Conservation (phyloP, 805 yeast species). For the Clavispora santaluciae region DNA sequence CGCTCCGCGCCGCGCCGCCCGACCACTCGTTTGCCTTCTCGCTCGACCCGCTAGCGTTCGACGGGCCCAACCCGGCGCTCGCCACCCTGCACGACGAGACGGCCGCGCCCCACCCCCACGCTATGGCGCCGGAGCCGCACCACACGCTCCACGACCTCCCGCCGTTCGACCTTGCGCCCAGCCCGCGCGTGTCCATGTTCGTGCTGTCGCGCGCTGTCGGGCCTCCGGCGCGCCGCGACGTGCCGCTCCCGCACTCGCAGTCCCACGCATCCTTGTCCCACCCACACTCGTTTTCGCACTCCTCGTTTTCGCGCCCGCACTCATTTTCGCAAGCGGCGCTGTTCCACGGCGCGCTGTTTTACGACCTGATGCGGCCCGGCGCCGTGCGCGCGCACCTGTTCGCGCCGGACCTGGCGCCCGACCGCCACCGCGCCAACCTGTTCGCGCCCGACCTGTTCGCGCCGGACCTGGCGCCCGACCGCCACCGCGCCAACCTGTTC, state of each 20-base stretch:
- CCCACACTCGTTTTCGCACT: neutral
- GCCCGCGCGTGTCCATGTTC: constrained; percentile 2
- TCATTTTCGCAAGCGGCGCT: neutral
- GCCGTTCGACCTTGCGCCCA: constrained; percentile 3
- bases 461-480: too few species aligned
- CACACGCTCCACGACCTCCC: neutral
- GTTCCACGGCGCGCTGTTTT: neutral
- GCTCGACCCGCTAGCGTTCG: constrained; percentile 46
- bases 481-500: too few species aligned
- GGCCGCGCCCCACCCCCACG: neutral
- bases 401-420: too few species aligned
- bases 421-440: too few species aligned
- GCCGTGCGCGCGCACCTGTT: too few species aligned
- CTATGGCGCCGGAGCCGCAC: neutral
- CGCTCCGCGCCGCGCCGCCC: constrained; percentile 9
- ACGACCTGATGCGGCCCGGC: too few species aligned
- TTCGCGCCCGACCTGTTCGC: too few species aligned
- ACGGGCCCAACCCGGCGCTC: constrained; percentile 32
- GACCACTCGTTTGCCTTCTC: constrained; percentile 26
- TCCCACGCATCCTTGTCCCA: neutral
- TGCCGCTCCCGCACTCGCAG: constrained; percentile 5
- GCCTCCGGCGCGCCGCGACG: constrained; percentile 7
- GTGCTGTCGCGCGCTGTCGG: constrained; percentile 5
- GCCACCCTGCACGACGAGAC: neutral
- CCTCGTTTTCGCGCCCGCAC: neutral